phyloP scores from a whole-genome alignment of 1,284 basidiomycete species.

The Ustilago sp. region DNA sequence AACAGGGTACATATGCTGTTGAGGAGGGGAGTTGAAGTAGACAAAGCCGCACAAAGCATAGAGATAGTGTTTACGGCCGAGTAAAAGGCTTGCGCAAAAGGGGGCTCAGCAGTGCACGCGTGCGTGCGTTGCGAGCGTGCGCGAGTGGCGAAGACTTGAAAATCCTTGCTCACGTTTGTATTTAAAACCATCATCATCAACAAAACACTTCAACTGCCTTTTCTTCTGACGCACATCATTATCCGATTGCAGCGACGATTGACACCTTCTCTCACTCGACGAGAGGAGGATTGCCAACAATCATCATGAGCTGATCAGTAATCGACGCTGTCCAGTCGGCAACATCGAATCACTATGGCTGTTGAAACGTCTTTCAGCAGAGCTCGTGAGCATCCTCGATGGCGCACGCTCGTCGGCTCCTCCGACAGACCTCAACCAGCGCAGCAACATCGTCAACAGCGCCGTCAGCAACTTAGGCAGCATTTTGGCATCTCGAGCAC shows the following conservation, averaged over 20 bases:
- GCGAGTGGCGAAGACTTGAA: too few species aligned
- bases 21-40: too few species aligned
- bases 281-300: not conserved
- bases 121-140: too few species aligned
- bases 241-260: not conserved
- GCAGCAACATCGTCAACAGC: conserved; percentile 17
- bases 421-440: not conserved
- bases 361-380: conserved; percentile 1
- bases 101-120: too few species aligned
- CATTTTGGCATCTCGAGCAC: conserved; percentile 5
- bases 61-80: too few species aligned
- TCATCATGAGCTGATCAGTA: conserved; percentile 2
- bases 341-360: conserved; percentile 5
- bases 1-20: too few species aligned
- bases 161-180: too few species aligned
- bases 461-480: conserved; percentile 13
- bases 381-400: conserved; percentile 40
- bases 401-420: conserved; percentile 23
- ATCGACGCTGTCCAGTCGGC: not conserved
- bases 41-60: too few species aligned
- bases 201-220: too few species aligned
- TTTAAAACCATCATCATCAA: too few species aligned
- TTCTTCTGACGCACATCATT: not conserved
- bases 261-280: not conserved
- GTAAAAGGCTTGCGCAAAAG: too few species aligned